Conservation (phyloP, 2,329 filamentous ascomycete genomes). For the Trichoderma hamatum region DNA sequence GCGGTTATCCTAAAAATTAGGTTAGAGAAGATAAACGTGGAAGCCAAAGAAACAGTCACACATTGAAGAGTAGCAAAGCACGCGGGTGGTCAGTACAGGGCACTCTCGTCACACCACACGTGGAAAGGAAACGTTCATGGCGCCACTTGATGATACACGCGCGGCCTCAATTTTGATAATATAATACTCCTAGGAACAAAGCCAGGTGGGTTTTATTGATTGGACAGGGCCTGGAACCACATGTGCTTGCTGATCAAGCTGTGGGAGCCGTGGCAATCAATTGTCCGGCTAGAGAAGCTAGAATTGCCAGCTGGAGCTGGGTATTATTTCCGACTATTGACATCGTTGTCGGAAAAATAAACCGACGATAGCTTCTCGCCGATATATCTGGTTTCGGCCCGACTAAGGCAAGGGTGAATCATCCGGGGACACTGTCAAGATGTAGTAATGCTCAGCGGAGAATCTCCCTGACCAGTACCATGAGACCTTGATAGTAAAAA, state of each 20-base stretch:
- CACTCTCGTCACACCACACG: slow-evolving; percentile 5
- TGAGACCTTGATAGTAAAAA: background rate
- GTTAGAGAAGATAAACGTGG: background rate
- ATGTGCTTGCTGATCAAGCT: background rate
- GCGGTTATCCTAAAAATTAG: background rate
- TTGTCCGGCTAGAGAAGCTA: background rate
- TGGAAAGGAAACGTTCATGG: slow-evolving; percentile 8
- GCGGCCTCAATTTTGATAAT: background rate
- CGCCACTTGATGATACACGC: background rate
- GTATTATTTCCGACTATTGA: background rate
- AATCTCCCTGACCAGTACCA: background rate
- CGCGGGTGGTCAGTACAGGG: slow-evolving; percentile 13
- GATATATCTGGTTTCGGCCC: slow-evolving; percentile 14
- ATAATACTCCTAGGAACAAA: background rate
- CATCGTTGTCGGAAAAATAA: background rate
- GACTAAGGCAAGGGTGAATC: background rate
- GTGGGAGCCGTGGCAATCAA: background rate
- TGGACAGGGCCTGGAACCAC: background rate
- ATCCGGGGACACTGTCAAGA: background rate
- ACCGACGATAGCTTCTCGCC: background rate
- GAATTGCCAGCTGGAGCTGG: background rate
- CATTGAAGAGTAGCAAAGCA: slow-evolving; percentile 14
- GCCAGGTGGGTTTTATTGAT: background rate
- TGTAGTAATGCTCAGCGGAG: background rate
- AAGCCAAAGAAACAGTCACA: slow-evolving; percentile 16